A percentile compares a stretch with the other conserved stretches of the same genome.
Evolutionary conservation across 2,329 filamentous ascomycete genomes (phyloP).

Genomic region (Venturia carpophila): DNA sequence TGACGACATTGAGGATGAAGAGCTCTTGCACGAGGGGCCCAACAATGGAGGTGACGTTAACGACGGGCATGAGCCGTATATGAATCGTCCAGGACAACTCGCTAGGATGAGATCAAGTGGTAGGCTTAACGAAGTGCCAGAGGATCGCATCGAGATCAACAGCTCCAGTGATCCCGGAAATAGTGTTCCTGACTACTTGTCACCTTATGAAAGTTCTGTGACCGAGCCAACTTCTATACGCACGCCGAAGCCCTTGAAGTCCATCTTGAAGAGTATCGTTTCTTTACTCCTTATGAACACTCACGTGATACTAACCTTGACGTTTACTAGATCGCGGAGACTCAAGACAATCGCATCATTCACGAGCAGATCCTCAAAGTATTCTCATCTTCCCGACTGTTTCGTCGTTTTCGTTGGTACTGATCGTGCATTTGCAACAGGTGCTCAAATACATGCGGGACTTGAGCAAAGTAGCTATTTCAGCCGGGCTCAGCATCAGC

Average conservation of each 20-base stretch:
- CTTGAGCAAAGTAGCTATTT: slow-evolving; percentile 4
- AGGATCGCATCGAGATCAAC: slow-evolving; percentile 4
- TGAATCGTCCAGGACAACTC: neutral
- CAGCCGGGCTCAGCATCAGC: neutral
- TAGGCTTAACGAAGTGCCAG: slow-evolving; percentile 1
- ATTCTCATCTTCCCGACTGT: neutral
- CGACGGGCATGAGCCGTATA: neutral
- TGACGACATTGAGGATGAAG: slow-evolving; percentile 10
- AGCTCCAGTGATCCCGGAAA: neutral
- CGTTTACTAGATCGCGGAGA: neutral
- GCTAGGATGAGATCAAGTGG: slow-evolving; percentile 6
- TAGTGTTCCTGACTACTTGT: neutral
- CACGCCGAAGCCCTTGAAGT: neutral
- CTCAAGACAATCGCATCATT: neutral
- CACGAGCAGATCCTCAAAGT: neutral
- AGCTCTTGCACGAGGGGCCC: neutral
- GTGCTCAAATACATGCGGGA: neutral
- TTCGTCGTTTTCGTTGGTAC: neutral
- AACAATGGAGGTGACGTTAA: neutral
- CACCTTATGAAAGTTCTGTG: slow-evolving; percentile 1
- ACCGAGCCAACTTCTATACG: neutral
- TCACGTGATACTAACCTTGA: neutral
- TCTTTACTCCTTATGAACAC: neutral
- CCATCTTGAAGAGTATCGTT: slow-evolving; percentile 13
- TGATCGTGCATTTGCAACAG: neutral